Percentiles rank a stretch among this genome's conserved stretches.
phyloP scores from a whole-genome alignment of 2,329 filamentous ascomycete species.

The Arthroderma sp. region DNA sequence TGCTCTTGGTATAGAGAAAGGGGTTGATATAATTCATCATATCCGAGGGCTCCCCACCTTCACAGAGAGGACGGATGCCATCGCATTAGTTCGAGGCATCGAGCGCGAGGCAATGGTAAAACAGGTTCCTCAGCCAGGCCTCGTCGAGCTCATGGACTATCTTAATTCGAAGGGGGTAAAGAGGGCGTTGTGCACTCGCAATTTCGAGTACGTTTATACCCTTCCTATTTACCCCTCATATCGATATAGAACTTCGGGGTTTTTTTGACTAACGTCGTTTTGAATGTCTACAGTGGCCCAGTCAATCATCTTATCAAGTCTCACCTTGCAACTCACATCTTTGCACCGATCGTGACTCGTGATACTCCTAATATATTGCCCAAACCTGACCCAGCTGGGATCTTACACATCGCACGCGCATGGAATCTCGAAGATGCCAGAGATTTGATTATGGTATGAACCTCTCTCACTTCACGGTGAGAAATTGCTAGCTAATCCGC shows the following conservation, averaged over 20 bases:
- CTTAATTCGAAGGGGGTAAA: slow-evolving; percentile 54
- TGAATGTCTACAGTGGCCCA: slow-evolving; percentile 23
- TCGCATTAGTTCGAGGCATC: slow-evolving; percentile 62
- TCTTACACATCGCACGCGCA: slow-evolving; percentile 66
- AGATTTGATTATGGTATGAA: slow-evolving; percentile 46
- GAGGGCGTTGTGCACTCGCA: slow-evolving; percentile 86
- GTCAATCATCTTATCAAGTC: slow-evolving; percentile 46
- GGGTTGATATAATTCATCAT: slow-evolving; percentile 77
- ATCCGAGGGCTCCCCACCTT: slow-evolving; percentile 59
- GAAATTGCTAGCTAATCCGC: slow-evolving; percentile 1
- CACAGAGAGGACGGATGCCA: slow-evolving; percentile 50
- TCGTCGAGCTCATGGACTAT: slow-evolving; percentile 67
- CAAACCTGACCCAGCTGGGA: slow-evolving; percentile 79
- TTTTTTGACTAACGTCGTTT: neutral
- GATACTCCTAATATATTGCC: slow-evolving; percentile 55
- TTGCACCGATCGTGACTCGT: slow-evolving; percentile 70
- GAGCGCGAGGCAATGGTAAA: slow-evolving; percentile 68
- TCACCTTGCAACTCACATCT: slow-evolving; percentile 56
- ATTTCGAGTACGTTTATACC: slow-evolving; percentile 55
- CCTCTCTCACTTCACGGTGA: neutral
- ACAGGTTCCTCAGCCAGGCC: slow-evolving; percentile 72
- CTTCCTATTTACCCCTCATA: neutral
- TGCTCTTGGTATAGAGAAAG: slow-evolving; percentile 59
- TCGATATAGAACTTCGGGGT: neutral
- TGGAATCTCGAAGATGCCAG: slow-evolving; percentile 53